Base-by-base conservation (phyloP, 345 rosid genomes). In the Salix caprea region DNA sequence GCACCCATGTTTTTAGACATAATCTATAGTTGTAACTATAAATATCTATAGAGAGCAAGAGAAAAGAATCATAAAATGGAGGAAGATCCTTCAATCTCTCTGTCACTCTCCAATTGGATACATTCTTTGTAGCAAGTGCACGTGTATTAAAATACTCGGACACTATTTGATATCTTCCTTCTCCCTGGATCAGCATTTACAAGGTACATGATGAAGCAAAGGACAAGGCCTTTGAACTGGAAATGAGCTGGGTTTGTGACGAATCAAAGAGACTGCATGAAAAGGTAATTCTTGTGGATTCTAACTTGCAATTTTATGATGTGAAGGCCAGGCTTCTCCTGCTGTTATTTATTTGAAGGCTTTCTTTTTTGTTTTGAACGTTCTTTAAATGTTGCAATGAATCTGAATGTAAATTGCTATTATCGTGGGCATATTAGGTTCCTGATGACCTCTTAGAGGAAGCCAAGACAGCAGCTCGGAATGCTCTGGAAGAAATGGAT, bases 131-230 rank as follows among this genome's bases (percentile, higher is more conserved):
- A 46, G 19, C 46, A 42, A 2, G 46, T 42, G 46, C 46, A 42
- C 13, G 46, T 42, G 46, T 42, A 42, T 42, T 2, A 2, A 40
- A 12, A 42, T 42, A 42, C n/a, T 12, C 64, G 2, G 8, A 24
- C 19, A 18, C 36, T 16, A 36, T 1, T 69, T 30, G 24, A 30
- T 34, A 3, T 19, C 28, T 69, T 52, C 48, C 58, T 24, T 37
- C 9, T 50, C 60, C 8, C 10, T 39, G 60, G 58, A 73, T 79
- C 87, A 95, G 99, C 84, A 93, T 96, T 74, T 96, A 96, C 86
- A 92, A 91, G 81, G 92, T 96, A 54, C 99, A 96, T 28, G 99
- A 96, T 82, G 98, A 96, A 83, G 98, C 99, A 36, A 96, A 93
- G 86, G 99, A 96, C 85, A 93, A 96, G 86, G 97, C 97, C 26